Evolutionary conservation across 352 stramenopile species (phyloP).

Genomic region (Phytopythium chamaehyphon): DNA sequence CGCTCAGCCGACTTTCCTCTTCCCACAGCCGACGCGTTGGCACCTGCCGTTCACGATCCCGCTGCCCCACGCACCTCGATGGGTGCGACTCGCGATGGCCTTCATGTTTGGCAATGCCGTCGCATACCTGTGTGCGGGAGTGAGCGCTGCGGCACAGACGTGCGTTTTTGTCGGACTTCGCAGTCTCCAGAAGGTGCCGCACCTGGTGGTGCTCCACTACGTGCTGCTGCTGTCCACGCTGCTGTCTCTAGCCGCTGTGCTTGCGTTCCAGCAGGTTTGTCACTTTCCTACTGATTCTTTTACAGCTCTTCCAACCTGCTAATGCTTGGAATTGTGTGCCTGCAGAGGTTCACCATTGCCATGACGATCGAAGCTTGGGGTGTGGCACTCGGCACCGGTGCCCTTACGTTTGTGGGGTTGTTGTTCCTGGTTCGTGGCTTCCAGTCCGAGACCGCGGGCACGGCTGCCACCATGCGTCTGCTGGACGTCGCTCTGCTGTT

Average conservation of each 20-base stretch:
- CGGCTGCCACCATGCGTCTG: slow-evolving; percentile 43
- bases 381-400: slow-evolving; percentile 30
- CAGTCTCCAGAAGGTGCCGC: slow-evolving; percentile 36
- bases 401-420: slow-evolving; percentile 42
- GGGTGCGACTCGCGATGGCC: slow-evolving; percentile 13
- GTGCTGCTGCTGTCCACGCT: slow-evolving; percentile 40
- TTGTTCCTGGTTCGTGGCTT: slow-evolving; percentile 58
- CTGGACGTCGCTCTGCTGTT: slow-evolving; percentile 55
- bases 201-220: slow-evolving; percentile 65
- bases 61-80: slow-evolving; percentile 4
- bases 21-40: slow-evolving; percentile 22
- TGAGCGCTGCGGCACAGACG: slow-evolving; percentile 27
- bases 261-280: slow-evolving; percentile 23
- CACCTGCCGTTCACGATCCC: slow-evolving; percentile 19
- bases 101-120: slow-evolving; percentile 22
- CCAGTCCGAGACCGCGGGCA: slow-evolving; percentile 52
- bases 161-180: slow-evolving; percentile 41
- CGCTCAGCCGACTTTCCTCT: slow-evolving; percentile 39
- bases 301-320: not conserved
- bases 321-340: not conserved
- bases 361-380: slow-evolving; percentile 18
- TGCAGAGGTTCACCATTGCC: slow-evolving; percentile 18
- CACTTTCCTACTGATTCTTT: not conserved
- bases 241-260: slow-evolving; percentile 25
- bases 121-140: slow-evolving; percentile 24